A percentile compares a stretch with the other conserved stretches of the same genome.
Evolutionary conservation across 2,329 filamentous ascomycete genomes (phyloP).

Genomic region (Epichloe uncinata): DNA sequence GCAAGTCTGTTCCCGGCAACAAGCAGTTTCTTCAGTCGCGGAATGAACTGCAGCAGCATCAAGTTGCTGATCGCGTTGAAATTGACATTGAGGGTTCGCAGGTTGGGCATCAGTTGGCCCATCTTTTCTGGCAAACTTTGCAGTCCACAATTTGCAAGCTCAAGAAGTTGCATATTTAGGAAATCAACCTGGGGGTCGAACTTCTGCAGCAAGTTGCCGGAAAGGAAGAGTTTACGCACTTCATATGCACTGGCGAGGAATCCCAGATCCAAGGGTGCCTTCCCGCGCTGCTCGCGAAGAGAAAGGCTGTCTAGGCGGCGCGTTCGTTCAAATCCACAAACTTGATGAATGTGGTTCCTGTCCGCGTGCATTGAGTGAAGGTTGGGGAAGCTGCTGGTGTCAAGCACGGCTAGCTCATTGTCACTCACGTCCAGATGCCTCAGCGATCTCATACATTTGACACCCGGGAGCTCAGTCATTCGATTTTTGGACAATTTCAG

Average conservation of each 20-base stretch:
- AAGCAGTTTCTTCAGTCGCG: conserved; percentile 61
- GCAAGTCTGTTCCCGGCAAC: conserved; percentile 68
- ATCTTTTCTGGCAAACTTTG: conserved; percentile 55
- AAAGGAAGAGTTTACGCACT: conserved; percentile 60
- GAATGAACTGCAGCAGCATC: conserved; percentile 59
- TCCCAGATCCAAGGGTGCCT: conserved; percentile 34
- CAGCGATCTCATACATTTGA: conserved; percentile 32
- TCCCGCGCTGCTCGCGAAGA: conserved; percentile 57
- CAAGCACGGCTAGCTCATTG: conserved; percentile 54
- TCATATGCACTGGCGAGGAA: conserved; percentile 52
- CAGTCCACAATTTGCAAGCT: conserved; percentile 77
- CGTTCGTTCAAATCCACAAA: conserved; percentile 55
- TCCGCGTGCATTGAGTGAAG: conserved; percentile 64
- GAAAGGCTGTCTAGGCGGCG: conserved; percentile 69
- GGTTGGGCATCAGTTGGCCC: conserved; percentile 66
- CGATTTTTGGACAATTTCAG: conserved; percentile 56
- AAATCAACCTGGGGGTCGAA: conserved; percentile 53
- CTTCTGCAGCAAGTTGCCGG: conserved; percentile 56
- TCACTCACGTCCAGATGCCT: conserved; percentile 52
- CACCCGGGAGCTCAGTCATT: conserved; percentile 34
- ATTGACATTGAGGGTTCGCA: conserved; percentile 77
- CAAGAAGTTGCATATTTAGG: conserved; percentile 75
- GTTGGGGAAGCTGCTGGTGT: conserved; percentile 49
- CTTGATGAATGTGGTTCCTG: conserved; percentile 51
- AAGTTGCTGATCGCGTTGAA: conserved; percentile 78